Base-by-base conservation (phyloP, 345 rosid species). In the Gynandropsis gynandra region DNA sequence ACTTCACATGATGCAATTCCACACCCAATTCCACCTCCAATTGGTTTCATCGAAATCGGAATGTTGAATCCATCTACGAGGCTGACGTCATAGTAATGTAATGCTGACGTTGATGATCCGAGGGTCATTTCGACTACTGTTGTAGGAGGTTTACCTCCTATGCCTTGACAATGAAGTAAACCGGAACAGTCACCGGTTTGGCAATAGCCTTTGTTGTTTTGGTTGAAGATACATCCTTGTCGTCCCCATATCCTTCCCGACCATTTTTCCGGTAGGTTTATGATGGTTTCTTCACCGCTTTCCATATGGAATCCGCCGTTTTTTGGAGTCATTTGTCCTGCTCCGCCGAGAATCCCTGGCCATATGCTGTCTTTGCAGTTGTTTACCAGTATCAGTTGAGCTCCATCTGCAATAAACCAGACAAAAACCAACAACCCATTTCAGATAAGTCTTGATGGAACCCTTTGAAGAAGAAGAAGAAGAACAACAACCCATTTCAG, bases 101-200 rank as follows among this genome's bases (percentile, higher is more conserved):
- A 24, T 5, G 29, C 5, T 5, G 29, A 24, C 29, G 29, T 2
- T 2, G 29, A 24, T 2, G 29, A 24, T 24, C 95, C 95, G 0
- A 87, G 73, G 1, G 98, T 90, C 95, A 90, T 90, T 68, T 90
- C 96, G 4, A 90, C 83, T 19, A 89, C 75, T 0, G 95, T 86
- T 16, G 95, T 80, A 0, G 98, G 98, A 0, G 98, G 96, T 3
- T 10, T 50, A 9, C 98, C 98, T 0, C 80, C 86, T 3, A 29
- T 64, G 49, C 98, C 92, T 34, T 49, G 74, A 44, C 95, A 85
- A 11, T 21, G 79, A 51, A 87, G 74, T 17, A 58, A 36, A 7
- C 83, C 82, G 0, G 67, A 49, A 27, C 93, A 87, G 50, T 87
- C 92, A n/a, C 92, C 83, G 0, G 89, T 82, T 16, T 72, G 74